Conservation (phyloP, 768 basidiomycete species). For the Terana coerulea region DNA sequence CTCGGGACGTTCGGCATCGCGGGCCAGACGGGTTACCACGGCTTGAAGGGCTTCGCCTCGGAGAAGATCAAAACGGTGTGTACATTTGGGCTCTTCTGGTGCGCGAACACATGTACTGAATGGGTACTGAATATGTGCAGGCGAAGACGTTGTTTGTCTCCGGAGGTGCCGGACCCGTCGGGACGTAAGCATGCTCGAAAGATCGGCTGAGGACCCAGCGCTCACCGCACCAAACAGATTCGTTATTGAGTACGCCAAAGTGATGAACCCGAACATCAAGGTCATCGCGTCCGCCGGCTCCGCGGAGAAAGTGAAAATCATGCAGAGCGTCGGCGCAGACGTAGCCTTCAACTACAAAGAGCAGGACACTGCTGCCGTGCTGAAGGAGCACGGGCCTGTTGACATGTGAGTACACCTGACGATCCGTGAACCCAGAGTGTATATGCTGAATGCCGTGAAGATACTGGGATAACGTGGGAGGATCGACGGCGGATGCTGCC, state of each 20-base stretch:
- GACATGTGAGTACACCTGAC: conserved; percentile 33
- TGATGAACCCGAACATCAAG: conserved; percentile 33
- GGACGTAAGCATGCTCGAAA: conserved; percentile 40
- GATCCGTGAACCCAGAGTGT: not conserved
- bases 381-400: conserved; percentile 50
- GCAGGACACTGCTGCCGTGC: conserved; percentile 40
- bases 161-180: conserved; percentile 46
- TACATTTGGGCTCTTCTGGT: too few relatives aligned
- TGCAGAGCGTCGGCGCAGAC: conserved; percentile 55
- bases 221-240: conserved; percentile 14
- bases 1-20: conserved; percentile 4
- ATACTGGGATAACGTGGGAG: conserved; percentile 9
- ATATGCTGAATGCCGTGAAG: too few relatives aligned
- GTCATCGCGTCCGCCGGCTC: conserved; percentile 66
- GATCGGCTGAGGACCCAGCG: not conserved
- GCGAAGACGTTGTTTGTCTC: conserved; percentile 47
- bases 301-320: conserved; percentile 58
- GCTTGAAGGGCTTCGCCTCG: conserved; percentile 34
- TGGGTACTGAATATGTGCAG: too few relatives aligned
- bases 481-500: not conserved
- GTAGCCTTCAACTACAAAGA: conserved; percentile 70
- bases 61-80: conserved; percentile 34
- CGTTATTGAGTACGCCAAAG: conserved; percentile 36
- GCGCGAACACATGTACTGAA: too few relatives aligned
- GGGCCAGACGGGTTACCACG: conserved; percentile 26